Evolutionary conservation across 2,329 filamentous ascomycete species (phyloP).

Genomic region (Acarospora socialis): DNA sequence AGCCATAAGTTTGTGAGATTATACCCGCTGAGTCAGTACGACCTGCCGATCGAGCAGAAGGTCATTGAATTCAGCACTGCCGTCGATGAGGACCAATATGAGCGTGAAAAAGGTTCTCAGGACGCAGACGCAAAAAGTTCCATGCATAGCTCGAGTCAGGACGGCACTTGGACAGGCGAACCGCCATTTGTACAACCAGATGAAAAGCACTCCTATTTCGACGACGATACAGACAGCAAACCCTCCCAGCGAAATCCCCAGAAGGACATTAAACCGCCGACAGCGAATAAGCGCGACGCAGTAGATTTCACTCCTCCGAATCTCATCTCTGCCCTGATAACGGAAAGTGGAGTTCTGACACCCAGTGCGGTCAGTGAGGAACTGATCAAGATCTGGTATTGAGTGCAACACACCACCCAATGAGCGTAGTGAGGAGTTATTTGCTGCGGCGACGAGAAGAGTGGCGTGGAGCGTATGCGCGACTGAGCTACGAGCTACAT

Average conservation of each 20-base stretch:
- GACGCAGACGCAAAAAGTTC: constrained; percentile 14
- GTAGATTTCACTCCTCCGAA: constrained; percentile 43
- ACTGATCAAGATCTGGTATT: constrained; percentile 48
- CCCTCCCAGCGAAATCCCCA: not conserved
- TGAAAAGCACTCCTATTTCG: not conserved
- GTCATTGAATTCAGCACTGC: constrained; percentile 59
- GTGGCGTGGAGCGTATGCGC: too few relatives aligned
- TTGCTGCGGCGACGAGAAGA: too few relatives aligned
- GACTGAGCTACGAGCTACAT: too few relatives aligned
- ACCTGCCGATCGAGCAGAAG: constrained; percentile 65
- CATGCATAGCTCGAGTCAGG: too few relatives aligned
- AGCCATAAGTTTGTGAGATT: constrained; percentile 92
- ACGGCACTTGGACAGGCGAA: not conserved
- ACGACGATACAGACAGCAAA: too few relatives aligned
- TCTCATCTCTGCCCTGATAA: constrained; percentile 50
- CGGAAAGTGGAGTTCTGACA: constrained; percentile 48
- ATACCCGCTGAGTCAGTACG: constrained; percentile 68
- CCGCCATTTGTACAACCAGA: not conserved
- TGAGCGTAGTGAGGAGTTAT: too few relatives aligned
- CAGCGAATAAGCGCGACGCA: constrained; percentile 19
- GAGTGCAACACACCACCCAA: too few relatives aligned
- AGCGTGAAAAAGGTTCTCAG: constrained; percentile 13
- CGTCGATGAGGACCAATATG: constrained; percentile 25
- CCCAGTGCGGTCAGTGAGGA: constrained; percentile 53
- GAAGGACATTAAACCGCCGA: not conserved